These are phyloP conservation scores for Batkoa obscura DNA, from an alignment of 371 early-diverging fungal genomes.

Conservation along the genomic window DNA sequence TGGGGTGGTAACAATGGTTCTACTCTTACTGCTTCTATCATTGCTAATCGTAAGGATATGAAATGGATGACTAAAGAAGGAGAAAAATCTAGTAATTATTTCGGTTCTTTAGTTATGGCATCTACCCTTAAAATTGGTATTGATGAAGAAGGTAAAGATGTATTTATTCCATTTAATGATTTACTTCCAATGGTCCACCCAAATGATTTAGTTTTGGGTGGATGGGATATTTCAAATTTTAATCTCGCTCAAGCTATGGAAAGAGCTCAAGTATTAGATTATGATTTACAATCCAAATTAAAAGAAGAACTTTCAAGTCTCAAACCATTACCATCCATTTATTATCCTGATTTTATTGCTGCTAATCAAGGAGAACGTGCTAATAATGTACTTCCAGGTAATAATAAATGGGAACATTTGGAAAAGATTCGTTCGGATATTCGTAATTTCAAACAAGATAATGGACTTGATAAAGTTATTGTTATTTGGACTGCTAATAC, in stretches of 20 bases:
- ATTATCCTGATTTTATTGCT: conserved; percentile 92
- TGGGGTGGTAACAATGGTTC: conserved; percentile 98
- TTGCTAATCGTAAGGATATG: conserved; percentile 71
- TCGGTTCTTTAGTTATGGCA: conserved; percentile 84
- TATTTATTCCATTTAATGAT: conserved; percentile 71
- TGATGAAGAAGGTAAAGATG: conserved; percentile 57
- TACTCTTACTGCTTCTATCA: conserved; percentile 84
- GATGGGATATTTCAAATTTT: conserved; percentile 85
- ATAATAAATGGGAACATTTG: conserved; percentile 66
- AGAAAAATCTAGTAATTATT: conserved; percentile 81
- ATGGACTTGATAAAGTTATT: conserved; percentile 78
- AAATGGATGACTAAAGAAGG: conserved; percentile 88
- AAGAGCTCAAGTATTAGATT: conserved; percentile 82
- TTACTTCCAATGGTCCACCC: conserved; percentile 91
- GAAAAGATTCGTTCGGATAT: conserved; percentile 84
- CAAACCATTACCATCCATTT: conserved; percentile 80
- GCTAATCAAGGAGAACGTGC: conserved; percentile 93
- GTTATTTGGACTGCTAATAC: conserved; percentile 98
- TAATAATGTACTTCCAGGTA: conserved; percentile 68
- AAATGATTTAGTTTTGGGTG: conserved; percentile 85
- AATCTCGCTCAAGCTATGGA: conserved; percentile 83
- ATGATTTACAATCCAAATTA: conserved; percentile 86
- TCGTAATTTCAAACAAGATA: conserved; percentile 70
- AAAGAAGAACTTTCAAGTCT: conserved; percentile 49
- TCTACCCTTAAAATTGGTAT: conserved; percentile 87